Evolutionary conservation across 352 stramenopile genomes (phyloP), one percentile per base, ranked within the genome.

Genomic region (Pythium diclinum): DNA sequence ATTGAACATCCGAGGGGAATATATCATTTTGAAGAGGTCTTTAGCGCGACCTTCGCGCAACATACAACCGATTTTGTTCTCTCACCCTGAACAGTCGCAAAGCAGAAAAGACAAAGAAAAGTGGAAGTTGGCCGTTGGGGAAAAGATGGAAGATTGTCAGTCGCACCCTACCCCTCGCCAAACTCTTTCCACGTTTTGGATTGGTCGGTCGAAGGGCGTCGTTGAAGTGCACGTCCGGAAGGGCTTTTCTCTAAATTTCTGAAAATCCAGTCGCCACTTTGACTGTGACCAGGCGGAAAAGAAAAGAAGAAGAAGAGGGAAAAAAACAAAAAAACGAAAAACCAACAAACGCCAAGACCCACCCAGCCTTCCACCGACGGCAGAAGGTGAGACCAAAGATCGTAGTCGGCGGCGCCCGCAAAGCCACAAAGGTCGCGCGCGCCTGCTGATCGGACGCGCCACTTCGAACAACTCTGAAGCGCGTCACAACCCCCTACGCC

Each of bases 61-160:
- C 56, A n/a, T 16, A 1, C 16, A 25, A 17, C 3, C 4, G 16
- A 7, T 17, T n/a, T 44, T 40, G n/a, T 52, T 28, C 17, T 9
- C 51, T 1, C 46, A 6, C 48, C 44, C 53, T 62, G 61, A 68
- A 62, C 33, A 60, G 61, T 68, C 61, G 44, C 61, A 23, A 2
- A 16, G 10, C 3, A 17, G 38, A 32, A 57, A 21, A 63, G 44
- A 54, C 42, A 51, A 53, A 28, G 44, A 53, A 46, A 70, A 44
- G 51, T 61, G 65, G 48, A 62, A 52, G 55, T 34, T 70, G 56
- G 33, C 63, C 63, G 63, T 70, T 70, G 63, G 49, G 8, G 36
- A 61, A 69, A 70, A 61, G 63, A 64, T 69, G 62, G 62, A 69
- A 69, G 62, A 69, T 63, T 68, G 61, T 61, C 61, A 68, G 60